A percentile compares a stretch with the other conserved stretches of the same genome.
phyloP scores from a whole-genome alignment of 768 basidiomycete genomes.

The Melanogaster broomeanus region DNA sequence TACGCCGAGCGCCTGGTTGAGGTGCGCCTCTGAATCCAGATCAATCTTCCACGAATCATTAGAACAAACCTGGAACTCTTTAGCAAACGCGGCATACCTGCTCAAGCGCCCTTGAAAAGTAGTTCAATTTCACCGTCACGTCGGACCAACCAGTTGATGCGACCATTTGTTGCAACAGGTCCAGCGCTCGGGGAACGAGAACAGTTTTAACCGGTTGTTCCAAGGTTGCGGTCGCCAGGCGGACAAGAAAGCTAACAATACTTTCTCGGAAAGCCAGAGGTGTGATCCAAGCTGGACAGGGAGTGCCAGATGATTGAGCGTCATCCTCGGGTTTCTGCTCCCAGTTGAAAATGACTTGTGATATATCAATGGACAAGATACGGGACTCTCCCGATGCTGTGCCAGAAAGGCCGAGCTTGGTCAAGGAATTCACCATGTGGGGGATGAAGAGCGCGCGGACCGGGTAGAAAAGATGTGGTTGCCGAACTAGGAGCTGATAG shows the following conservation, averaged over 20 bases:
- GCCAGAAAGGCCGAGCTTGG: slow-evolving; percentile 80
- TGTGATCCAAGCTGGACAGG: slow-evolving; percentile 57
- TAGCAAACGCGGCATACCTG: slow-evolving; percentile 49
- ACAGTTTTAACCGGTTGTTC: slow-evolving; percentile 41
- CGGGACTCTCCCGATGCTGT: slow-evolving; percentile 77
- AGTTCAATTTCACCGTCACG: slow-evolving; percentile 88
- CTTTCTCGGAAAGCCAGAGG: slow-evolving; percentile 83
- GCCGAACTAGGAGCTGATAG: slow-evolving; percentile 91
- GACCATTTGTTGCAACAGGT: slow-evolving; percentile 74
- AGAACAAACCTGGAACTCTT: slow-evolving; percentile 2
- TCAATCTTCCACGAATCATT: slow-evolving; percentile 55
- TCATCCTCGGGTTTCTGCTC: slow-evolving; percentile 62
- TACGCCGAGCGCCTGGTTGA: slow-evolving; percentile 72
- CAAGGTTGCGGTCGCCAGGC: slow-evolving; percentile 72
- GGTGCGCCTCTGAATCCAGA: slow-evolving; percentile 60
- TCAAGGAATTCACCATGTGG: slow-evolving; percentile 88
- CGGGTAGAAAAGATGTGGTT: slow-evolving; percentile 88
- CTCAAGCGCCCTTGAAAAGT: slow-evolving; percentile 83
- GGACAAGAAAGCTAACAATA: slow-evolving; percentile 94
- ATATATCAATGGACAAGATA: slow-evolving; percentile 84
- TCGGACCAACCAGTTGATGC: slow-evolving; percentile 87
- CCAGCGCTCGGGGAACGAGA: slow-evolving; percentile 63
- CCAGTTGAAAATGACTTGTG: slow-evolving; percentile 94
- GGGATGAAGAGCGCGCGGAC: slow-evolving; percentile 92
- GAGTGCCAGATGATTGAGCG: slow-evolving; percentile 23